Evolutionary conservation across 139 green algal genomes (phyloP).

Genomic region (Picochlorum sp.): DNA sequence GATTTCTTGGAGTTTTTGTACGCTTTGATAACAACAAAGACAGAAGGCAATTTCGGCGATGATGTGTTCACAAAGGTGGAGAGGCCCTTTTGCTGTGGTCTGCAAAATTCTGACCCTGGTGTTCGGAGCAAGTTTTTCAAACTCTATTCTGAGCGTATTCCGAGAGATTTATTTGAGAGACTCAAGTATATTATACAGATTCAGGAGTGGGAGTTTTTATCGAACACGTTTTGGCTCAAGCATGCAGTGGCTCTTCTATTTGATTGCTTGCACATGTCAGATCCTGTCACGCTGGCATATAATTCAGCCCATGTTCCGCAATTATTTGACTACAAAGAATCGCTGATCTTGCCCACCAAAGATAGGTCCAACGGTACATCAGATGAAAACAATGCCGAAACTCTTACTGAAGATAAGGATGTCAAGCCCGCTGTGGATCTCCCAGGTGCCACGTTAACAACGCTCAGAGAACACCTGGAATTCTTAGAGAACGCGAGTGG

Average conservation of each 20-base stretch:
- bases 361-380: not conserved
- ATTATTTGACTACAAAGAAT: constrained; percentile 18
- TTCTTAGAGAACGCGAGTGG: constrained; percentile 18
- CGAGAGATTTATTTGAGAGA: constrained; percentile 66
- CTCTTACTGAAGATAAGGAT: not conserved
- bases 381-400: not conserved
- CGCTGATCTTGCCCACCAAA: not conserved
- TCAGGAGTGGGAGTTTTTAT: constrained; percentile 89
- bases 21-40: constrained; percentile 18
- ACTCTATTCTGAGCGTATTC: constrained; percentile 73
- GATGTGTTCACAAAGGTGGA: constrained; percentile 87
- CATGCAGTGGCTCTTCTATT: constrained; percentile 89
- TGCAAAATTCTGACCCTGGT: constrained; percentile 57
- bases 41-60: constrained; percentile 33
- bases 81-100: constrained; percentile 75
- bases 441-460: not conserved
- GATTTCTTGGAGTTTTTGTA: constrained; percentile 66
- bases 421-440: not conserved
- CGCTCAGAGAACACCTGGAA: constrained; percentile 5
- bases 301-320: constrained; percentile 71
- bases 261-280: constrained; percentile 64
- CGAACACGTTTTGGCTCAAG: constrained; percentile 90
- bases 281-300: constrained; percentile 81
- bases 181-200: constrained; percentile 82
- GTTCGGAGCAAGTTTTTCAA: constrained; percentile 76